Evolutionary conservation across 192 early-diverging fungal species (phyloP).

Genomic region (Chytriomyces sp.): DNA sequence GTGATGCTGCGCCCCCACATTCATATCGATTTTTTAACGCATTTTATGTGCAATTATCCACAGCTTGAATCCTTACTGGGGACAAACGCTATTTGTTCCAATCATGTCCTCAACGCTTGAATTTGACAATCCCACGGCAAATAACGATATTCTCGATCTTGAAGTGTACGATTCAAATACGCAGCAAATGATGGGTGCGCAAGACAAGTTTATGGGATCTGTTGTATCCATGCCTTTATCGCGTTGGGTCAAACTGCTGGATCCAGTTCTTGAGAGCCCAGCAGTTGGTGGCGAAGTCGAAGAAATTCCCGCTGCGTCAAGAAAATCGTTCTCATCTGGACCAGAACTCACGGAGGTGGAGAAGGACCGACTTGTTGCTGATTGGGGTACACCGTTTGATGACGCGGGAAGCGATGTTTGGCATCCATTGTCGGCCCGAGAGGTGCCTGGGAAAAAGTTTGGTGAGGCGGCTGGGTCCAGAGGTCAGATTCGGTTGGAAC

Average conservation of each 20-base stretch:
- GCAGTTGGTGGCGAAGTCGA: neutral
- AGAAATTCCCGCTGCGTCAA: neutral
- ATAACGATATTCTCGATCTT: conserved; percentile 73
- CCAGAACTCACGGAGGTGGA: conserved; percentile 40
- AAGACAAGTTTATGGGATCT: conserved; percentile 74
- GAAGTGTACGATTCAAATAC: conserved; percentile 85
- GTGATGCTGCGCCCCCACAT: too few species aligned
- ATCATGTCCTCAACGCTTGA: conserved; percentile 63
- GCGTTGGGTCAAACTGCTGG: conserved; percentile 56
- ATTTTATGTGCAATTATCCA: neutral
- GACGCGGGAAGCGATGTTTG: conserved; percentile 44
- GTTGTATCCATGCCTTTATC: conserved; percentile 42
- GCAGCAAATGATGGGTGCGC: too few species aligned
- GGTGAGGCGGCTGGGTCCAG: neutral
- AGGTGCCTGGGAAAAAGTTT: neutral
- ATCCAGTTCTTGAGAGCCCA: neutral
- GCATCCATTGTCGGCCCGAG: conserved; percentile 18
- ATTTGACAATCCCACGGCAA: neutral
- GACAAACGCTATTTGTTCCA: conserved; percentile 77
- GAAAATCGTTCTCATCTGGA: conserved; percentile 17
- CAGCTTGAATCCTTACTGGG: conserved; percentile 84
- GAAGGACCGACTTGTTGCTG: conserved; percentile 42
- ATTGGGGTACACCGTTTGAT: conserved; percentile 57
- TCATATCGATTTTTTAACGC: conserved; percentile 1
- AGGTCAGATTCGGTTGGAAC: neutral